A percentile compares a stretch with the other conserved stretches of the same genome.
Conservation (phyloP, 78 protist species). For the Thecamonas trahens region DNA sequence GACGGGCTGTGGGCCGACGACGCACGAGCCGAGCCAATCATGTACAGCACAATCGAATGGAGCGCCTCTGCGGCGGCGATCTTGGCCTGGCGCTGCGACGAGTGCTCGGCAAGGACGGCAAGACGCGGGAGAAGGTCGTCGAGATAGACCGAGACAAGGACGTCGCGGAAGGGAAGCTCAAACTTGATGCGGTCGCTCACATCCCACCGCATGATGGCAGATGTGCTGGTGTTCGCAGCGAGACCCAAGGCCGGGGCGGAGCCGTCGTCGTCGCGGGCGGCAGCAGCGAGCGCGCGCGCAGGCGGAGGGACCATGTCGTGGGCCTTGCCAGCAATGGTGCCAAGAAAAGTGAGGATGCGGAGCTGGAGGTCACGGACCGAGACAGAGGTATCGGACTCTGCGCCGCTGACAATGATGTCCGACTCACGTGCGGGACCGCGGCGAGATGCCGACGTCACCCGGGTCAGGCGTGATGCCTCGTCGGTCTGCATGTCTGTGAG, state of each 20-base stretch:
- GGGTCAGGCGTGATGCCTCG: neutral
- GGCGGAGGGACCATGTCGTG: no score
- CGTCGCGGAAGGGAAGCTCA: conserved; percentile 43
- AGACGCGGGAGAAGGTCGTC: conserved; percentile 52
- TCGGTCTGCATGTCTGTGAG: neutral
- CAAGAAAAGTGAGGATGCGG: conserved; percentile 43
- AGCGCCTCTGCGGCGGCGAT: conserved; percentile 74
- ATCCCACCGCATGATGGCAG: no score
- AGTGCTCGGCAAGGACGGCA: conserved; percentile 37
- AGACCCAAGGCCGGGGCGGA: neutral
- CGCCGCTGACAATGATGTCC: neutral
- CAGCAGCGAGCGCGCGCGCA: conserved; percentile 26
- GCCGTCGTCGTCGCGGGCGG: neutral
- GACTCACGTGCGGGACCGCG: neutral
- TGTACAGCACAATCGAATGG: conserved; percentile 51
- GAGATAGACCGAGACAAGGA: neutral
- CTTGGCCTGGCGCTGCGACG: conserved; percentile 58
- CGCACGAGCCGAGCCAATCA: conserved; percentile 38
- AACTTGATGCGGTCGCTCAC: neutral
- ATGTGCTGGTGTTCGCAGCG: no score
- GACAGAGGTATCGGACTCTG: neutral
- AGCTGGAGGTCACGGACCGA: conserved; percentile 36
- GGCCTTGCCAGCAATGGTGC: conserved; percentile 45
- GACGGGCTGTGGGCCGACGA: neutral
- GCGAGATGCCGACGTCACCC: neutral